phyloP scores from a whole-genome alignment of 805 yeast genomes.

The Spathaspora arborariae region DNA sequence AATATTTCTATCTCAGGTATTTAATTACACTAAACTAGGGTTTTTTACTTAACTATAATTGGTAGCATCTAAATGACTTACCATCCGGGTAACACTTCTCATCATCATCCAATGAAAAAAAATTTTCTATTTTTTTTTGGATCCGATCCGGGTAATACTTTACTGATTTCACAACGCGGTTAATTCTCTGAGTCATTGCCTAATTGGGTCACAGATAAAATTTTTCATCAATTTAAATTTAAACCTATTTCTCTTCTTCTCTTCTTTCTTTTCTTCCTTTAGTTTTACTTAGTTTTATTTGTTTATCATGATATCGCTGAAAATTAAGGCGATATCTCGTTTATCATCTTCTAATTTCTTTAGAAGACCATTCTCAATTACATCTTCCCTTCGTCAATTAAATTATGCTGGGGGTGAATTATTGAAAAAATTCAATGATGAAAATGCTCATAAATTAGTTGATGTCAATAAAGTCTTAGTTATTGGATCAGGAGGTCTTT shows the following conservation, averaged over 20 bases:
- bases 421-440: slow-evolving; percentile 53
- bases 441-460: slow-evolving; percentile 62
- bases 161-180: slow-evolving; percentile 29
- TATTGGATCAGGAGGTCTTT: slow-evolving; percentile 95
- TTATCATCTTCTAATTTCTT: neutral
- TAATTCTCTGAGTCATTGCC: slow-evolving; percentile 31
- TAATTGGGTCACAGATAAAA: slow-evolving; percentile 18
- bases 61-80: neutral
- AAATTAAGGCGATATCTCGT: neutral
- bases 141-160: neutral
- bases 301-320: slow-evolving; percentile 2
- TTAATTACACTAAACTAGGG: too few relatives aligned
- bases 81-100: neutral
- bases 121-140: neutral
- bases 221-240: slow-evolving; percentile 12
- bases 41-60: too few relatives aligned
- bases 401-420: slow-evolving; percentile 63
- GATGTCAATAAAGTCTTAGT: slow-evolving; percentile 85
- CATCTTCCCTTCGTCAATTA: slow-evolving; percentile 11
- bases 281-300: neutral
- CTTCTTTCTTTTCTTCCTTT: slow-evolving; percentile 5
- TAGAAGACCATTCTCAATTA: slow-evolving; percentile 6
- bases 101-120: neutral
- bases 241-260: slow-evolving; percentile 2
- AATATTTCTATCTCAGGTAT: too few relatives aligned